Conservation (phyloP, 2,329 filamentous ascomycete species). For the Fusarium heterosporum region DNA sequence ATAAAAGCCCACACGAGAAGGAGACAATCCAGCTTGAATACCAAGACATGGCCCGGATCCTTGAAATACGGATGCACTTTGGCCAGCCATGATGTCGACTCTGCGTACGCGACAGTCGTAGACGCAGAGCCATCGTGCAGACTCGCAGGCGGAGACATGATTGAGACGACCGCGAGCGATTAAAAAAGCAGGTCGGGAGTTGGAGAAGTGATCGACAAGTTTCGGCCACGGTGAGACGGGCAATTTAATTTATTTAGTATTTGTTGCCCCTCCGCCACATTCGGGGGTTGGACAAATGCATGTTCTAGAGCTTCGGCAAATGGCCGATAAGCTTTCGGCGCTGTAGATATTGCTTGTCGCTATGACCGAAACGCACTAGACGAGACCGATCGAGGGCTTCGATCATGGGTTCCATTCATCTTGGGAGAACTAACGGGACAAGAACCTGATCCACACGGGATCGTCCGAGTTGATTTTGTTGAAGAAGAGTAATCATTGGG, state of each 20-base stretch:
- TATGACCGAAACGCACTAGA: neutral
- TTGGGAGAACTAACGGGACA: neutral
- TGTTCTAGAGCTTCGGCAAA: neutral
- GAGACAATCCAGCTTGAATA: slow-evolving; percentile 47
- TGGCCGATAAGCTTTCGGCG: neutral
- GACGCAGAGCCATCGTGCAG: neutral
- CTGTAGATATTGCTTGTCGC: neutral
- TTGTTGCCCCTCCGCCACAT: neutral
- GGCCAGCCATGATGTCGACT: slow-evolving; percentile 47
- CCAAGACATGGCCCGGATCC: slow-evolving; percentile 45
- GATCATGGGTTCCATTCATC: neutral
- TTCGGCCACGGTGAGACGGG: neutral
- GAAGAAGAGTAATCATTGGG: neutral
- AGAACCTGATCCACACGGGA: neutral
- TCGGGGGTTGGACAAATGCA: neutral
- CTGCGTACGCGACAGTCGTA: neutral
- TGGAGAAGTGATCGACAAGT: slow-evolving; percentile 10
- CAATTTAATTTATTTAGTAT: neutral
- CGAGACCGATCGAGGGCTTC: neutral
- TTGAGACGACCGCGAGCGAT: neutral
- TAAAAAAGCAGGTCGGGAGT: neutral
- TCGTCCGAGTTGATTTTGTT: neutral
- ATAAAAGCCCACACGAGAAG: slow-evolving; percentile 46
- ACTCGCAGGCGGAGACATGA: slow-evolving; percentile 28
- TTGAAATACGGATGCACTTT: slow-evolving; percentile 49